Evolutionary conservation across 116 monocot genomes (phyloP).

Genomic region (Dioscorea cayenensis): DNA sequence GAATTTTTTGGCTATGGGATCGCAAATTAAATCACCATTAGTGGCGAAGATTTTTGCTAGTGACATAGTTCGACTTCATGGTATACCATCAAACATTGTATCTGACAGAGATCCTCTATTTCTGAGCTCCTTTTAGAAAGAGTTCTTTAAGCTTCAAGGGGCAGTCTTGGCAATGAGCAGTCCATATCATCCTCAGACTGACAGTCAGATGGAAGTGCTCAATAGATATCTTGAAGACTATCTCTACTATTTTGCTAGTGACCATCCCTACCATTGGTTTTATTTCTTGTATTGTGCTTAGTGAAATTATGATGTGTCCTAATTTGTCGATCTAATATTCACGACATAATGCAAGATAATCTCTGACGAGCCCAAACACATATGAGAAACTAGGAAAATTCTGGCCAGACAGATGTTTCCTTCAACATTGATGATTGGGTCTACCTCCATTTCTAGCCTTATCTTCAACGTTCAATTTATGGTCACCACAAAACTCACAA

Average conservation of each 20-base stretch:
- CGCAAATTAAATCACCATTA: not conserved
- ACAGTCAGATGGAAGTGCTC: not conserved
- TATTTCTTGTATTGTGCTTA: too few species aligned
- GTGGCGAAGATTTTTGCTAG: not conserved
- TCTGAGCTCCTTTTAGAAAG: slow-evolving; percentile 4
- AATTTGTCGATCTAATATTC: too few species aligned
- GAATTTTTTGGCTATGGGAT: not conserved
- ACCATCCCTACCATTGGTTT: not conserved
- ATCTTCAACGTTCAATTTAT: too few species aligned
- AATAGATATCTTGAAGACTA: not conserved
- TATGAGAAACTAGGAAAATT: too few species aligned
- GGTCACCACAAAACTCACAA: too few species aligned
- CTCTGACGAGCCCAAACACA: too few species aligned
- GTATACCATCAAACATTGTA: too few species aligned
- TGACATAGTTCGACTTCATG: not conserved
- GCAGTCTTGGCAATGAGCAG: not conserved
- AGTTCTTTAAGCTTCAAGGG: not conserved
- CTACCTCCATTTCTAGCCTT: too few species aligned
- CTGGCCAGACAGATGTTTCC: too few species aligned
- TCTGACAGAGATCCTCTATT: not conserved
- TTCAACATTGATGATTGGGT: too few species aligned
- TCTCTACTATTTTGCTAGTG: not conserved
- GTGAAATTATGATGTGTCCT: not conserved
- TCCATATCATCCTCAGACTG: slow-evolving; percentile 5
- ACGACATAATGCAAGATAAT: too few species aligned